Evolutionary conservation across 306 rosid genomes (phyloP).

Genomic region (Hippophae rhamnoides): DNA sequence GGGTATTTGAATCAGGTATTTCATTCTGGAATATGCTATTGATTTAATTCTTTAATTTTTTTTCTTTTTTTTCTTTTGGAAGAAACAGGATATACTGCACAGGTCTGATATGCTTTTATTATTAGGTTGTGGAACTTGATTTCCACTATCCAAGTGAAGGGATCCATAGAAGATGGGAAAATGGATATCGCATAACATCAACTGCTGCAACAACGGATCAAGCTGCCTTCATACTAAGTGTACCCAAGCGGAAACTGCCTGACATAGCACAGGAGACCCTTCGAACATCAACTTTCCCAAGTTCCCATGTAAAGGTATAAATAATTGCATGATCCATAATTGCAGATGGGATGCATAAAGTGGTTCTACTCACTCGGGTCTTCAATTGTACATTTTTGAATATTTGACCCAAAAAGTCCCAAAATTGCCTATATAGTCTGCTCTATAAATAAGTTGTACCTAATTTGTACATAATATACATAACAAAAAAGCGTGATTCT

Average conservation of each 20-base stretch:
- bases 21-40: neutral
- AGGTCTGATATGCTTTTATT: constrained; percentile 3
- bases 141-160: constrained; percentile 42
- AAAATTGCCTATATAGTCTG: too few relatives aligned
- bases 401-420: too few relatives aligned
- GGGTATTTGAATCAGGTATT: constrained; percentile 36
- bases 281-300: constrained; percentile 33
- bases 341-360: neutral
- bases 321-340: neutral
- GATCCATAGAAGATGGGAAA: constrained; percentile 39
- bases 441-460: too few relatives aligned
- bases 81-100: constrained; percentile 5
- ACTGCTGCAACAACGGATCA: constrained; percentile 37
- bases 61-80: neutral
- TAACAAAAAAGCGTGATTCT: too few relatives aligned
- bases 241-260: constrained; percentile 26
- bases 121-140: constrained; percentile 37
- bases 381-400: too few relatives aligned
- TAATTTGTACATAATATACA: too few relatives aligned
- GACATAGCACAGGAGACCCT: constrained; percentile 41
- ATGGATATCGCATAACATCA: constrained; percentile 37
- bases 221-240: constrained; percentile 42
- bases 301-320: constrained; percentile 31
- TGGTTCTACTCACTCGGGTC: too few relatives aligned
- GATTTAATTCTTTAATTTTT: neutral